Base-by-base conservation (phyloP, 2,329 filamentous ascomycete genomes). In the Ophiobolus disseminans region DNA sequence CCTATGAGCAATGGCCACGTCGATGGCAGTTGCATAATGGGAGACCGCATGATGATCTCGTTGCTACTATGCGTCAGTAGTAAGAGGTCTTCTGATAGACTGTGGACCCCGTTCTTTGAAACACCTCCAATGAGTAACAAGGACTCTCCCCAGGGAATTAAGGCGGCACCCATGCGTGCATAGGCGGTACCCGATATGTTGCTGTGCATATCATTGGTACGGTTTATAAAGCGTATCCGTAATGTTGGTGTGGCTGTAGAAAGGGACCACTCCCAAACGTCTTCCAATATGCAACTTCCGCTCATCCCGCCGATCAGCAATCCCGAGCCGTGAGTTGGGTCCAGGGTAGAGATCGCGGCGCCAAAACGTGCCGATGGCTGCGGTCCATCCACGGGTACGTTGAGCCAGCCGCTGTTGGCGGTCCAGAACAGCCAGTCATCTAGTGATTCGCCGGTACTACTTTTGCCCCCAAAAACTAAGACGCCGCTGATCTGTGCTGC, bases 221-320 rank as follows among this genome's bases (percentile, higher is more conserved):
- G 64, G 42, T 71, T 59, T 28, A 40, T 58, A 48, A 70, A 69
- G 38, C 41, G 56, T 36, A 72, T 49, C 50, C 54, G 59, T 34
- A 58, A 49, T 55, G 51, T 50, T 54, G 60, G 57, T 56, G 72
- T 62, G 34, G 70, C 63, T n/a, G n/a, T n/a, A n/a, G 71, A 55
- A 32, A 73, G 64, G 35, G 73, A 76, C 89, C 90, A 95, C 40
- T 76, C 74, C 77, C 88, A 87, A 11, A 86, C 76, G 48, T 86
- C 82, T 32, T 81, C 75, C 16, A 84, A 73, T 7, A 80, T 76
- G 3, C 88, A 89, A 65, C 87, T 80, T 30, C 74, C 73, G 17
- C 80, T 78, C 63, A 95, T 86, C 0, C 92, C 92, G 14, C 91
- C 91, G 14, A 84, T 77, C 2, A 94, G 60, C 1, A 93, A 69